A percentile compares a stretch with the other conserved stretches of the same genome.
Conservation (phyloP, 345 rosid species). For the Eutrema yunnanense region DNA sequence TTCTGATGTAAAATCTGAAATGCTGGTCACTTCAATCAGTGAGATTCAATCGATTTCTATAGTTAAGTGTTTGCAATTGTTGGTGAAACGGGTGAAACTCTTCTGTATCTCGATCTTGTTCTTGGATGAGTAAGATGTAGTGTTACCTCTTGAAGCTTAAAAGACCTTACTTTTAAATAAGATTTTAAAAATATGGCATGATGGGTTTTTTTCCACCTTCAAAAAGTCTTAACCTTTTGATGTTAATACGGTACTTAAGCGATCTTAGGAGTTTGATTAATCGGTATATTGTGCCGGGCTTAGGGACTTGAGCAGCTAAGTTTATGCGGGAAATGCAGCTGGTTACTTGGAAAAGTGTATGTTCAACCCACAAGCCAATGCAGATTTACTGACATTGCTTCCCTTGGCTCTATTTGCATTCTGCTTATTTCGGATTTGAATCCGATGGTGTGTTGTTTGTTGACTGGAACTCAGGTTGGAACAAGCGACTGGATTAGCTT, state of each 20-base stretch:
- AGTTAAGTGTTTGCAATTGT: neutral
- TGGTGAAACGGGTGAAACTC: neutral
- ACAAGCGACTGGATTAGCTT: constrained; percentile 82
- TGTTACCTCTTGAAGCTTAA: neutral
- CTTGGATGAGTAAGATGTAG: neutral
- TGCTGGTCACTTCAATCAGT: neutral
- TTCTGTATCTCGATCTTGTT: neutral
- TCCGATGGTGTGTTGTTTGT: neutral
- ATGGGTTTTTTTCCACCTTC: neutral
- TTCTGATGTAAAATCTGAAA: neutral
- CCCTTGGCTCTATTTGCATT: neutral
- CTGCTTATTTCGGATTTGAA: neutral
- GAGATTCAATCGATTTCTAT: neutral
- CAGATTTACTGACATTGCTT: neutral
- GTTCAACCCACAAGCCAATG: neutral
- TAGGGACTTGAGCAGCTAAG: too few relatives aligned
- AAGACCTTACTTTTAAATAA: neutral
- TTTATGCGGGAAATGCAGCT: too few relatives aligned
- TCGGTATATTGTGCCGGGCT: neutral
- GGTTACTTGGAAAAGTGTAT: too few relatives aligned
- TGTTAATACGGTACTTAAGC: neutral
- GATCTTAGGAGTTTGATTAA: neutral
- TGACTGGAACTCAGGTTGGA: constrained; percentile 49
- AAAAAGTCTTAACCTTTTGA: neutral
- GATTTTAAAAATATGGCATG: neutral